Evolutionary conservation across 2,329 filamentous ascomycete species (phyloP).

Genomic region (Nannizziopsis arthrosporioides): DNA sequence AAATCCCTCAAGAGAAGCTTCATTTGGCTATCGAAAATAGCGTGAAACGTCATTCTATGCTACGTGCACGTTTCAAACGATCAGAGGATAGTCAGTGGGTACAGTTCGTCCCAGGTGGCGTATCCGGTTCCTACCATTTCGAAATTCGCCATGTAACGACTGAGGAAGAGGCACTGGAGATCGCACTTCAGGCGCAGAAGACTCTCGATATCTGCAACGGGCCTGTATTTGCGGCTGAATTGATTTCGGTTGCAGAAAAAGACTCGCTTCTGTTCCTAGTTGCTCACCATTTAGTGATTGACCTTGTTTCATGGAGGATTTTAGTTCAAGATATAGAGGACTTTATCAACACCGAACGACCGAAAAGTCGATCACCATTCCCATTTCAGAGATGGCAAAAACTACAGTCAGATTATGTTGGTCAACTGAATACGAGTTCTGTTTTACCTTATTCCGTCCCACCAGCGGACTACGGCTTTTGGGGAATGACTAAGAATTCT

Average conservation of each 20-base stretch:
- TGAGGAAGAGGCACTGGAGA: background rate
- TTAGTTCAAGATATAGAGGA: constrained; percentile 18
- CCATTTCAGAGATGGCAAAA: constrained; percentile 31
- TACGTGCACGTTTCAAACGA: constrained; percentile 25
- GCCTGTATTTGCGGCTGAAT: constrained; percentile 33
- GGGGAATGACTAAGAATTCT: too few species aligned
- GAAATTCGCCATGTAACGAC: background rate
- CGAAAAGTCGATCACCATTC: constrained; percentile 21
- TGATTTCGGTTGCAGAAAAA: constrained; percentile 28
- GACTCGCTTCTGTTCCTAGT: constrained; percentile 23
- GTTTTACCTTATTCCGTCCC: too few species aligned
- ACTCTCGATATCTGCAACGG: constrained; percentile 28
- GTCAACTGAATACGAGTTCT: constrained; percentile 8
- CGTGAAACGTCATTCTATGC: constrained; percentile 29
- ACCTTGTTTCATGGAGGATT: constrained; percentile 33
- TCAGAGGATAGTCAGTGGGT: constrained; percentile 15
- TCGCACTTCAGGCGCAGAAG: constrained; percentile 23
- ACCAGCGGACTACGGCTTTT: background rate
- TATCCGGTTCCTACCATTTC: background rate
- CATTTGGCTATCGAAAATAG: constrained; percentile 23
- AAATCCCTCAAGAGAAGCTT: constrained; percentile 19
- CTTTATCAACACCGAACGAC: constrained; percentile 21
- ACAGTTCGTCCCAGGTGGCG: constrained; percentile 15
- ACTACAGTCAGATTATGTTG: constrained; percentile 21
- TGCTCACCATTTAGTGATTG: constrained; percentile 30